phyloP scores from a whole-genome alignment of 768 basidiomycete species.

The Podaxis sp. region DNA sequence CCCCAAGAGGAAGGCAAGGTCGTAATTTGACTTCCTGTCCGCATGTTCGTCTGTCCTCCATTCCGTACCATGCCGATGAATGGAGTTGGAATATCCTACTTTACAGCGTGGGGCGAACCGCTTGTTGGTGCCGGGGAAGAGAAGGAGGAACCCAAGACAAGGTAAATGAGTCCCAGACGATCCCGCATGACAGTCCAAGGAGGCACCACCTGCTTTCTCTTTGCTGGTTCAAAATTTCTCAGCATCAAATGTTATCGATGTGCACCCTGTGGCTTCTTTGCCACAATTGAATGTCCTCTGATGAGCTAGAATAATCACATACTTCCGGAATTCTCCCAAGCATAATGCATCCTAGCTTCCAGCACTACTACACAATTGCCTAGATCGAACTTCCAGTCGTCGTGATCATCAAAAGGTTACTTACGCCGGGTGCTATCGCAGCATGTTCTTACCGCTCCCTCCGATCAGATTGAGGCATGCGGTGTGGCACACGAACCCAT shows the following conservation, averaged over 20 bases:
- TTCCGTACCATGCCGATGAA: background rate
- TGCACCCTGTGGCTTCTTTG: background rate
- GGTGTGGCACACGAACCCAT: background rate
- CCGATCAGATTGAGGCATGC: background rate
- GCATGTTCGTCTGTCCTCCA: background rate
- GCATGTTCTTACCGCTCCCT: background rate
- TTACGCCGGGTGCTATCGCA: background rate
- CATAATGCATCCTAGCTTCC: background rate
- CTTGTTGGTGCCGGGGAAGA: background rate
- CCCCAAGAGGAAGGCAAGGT: background rate
- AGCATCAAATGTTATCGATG: background rate
- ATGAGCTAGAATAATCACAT: background rate
- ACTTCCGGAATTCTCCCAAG: slow-evolving; percentile 1
- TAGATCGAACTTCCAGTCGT: background rate
- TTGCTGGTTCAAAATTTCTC: background rate
- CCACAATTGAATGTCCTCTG: background rate
- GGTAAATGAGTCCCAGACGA: too few species aligned
- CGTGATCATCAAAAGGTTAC: background rate
- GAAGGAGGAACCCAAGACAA: background rate
- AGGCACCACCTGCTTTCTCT: background rate
- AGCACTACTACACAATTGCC: background rate
- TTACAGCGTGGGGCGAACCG: background rate
- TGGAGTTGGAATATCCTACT: background rate
- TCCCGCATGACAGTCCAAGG: background rate
- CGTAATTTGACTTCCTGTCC: background rate